Base-by-base conservation (phyloP, 1,139 yeast genomes). In the Pichia sp. region DNA sequence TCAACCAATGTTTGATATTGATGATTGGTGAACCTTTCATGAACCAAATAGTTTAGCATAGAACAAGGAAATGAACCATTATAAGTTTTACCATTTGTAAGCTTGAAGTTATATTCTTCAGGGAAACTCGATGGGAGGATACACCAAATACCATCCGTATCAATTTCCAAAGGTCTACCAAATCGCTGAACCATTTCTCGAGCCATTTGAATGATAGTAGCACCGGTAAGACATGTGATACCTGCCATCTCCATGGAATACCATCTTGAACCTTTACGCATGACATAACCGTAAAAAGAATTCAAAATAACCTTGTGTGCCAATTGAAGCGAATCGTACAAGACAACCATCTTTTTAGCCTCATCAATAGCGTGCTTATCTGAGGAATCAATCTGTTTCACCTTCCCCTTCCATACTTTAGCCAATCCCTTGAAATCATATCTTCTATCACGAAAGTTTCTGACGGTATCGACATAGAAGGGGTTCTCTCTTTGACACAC, bases 191-290 rank as follows among this genome's bases (percentile, higher is more conserved):
- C 96, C 41, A 91, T 65, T 2, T 82, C 66, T 46, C 98, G 69
- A 0, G 98, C 99, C 91, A 88, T 82, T 60, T 93, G 98, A 63
- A 93, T 93, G 49, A 93, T 91, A 0, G 94, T 86, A 0, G 98
- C 96, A 40, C 99, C 99, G 0, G 98, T 93, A 37, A 88, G 69
- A 69, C 98, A 93, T 0, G 99, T 93, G 14, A 93, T 94, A 44
- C 98, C 99, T 0, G 98, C 99, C 98, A 93, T 93, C 60, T 91
- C 98, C 94, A 93, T 88, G 0, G 98, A 91, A 53, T 88, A 93
- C 99, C 99, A 93, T 44, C 99, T 72, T 0, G 97, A 88, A 24
- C 98, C 99, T 54, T 91, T 93, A 62, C 99, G 74, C 98, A 93
- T 93, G 17, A 91, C 98, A 55, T 93, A 93, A 32, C 99, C 99